phyloP scores from a whole-genome alignment of 2,329 filamentous ascomycete species.

The Verticillium nonalfalfae region DNA sequence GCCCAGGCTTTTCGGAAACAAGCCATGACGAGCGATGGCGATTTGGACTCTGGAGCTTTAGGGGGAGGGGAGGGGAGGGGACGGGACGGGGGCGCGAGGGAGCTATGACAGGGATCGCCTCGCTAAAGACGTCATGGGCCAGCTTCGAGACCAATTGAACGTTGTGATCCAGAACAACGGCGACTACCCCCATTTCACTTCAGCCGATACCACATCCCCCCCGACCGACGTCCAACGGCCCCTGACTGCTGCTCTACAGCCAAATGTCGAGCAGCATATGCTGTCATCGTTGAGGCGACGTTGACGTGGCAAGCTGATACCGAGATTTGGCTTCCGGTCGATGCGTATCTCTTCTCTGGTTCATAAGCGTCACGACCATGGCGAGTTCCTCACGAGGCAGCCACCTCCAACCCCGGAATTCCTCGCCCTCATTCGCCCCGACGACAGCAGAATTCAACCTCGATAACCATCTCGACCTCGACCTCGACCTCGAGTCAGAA shows the following conservation, averaged over 20 bases:
- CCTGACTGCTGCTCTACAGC: background rate
- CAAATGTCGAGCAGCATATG: background rate
- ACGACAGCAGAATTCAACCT: constrained; percentile 28
- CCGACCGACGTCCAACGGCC: background rate
- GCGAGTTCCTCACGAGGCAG: background rate
- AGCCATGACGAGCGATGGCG: too few species aligned
- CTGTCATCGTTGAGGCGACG: background rate
- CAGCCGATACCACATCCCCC: background rate
- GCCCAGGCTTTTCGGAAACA: background rate
- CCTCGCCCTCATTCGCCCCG: constrained; percentile 30
- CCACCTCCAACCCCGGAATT: constrained; percentile 11
- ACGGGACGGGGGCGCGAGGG: background rate
- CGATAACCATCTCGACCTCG: constrained; percentile 24
- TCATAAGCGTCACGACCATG: constrained; percentile 1
- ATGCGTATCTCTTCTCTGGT: background rate
- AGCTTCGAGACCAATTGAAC: background rate
- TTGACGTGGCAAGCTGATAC: background rate
- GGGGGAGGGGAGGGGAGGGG: background rate
- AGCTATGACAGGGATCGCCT: background rate
- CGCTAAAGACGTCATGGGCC: background rate
- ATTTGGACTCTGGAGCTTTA: background rate
- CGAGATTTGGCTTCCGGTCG: background rate
- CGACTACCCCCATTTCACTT: background rate
- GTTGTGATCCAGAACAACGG: background rate
- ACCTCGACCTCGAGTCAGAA: constrained; percentile 9